Percentiles rank a stretch among this genome's conserved stretches.
Evolutionary conservation across 495 filamentous ascomycete species (phyloP).

Genomic region (Tuber magnatum): DNA sequence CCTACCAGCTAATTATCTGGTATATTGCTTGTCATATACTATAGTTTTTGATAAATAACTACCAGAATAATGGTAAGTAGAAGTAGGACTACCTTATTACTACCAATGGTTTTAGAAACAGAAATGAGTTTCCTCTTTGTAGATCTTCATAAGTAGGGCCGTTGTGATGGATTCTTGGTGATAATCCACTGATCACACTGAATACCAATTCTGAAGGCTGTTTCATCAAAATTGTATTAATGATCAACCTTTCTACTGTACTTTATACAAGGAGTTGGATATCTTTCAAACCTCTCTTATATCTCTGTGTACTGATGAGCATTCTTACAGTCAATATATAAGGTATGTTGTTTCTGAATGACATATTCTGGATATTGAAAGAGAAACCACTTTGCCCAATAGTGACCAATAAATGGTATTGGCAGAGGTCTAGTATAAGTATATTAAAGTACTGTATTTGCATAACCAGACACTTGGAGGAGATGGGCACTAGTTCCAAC

Average conservation of each 20-base stretch:
- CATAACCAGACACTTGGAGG: slow-evolving; percentile 17
- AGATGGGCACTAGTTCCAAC: no score
- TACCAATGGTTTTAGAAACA: slow-evolving; percentile 20
- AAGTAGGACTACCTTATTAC: slow-evolving; percentile 15
- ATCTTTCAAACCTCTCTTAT: slow-evolving; percentile 26
- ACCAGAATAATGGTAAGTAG: slow-evolving; percentile 23
- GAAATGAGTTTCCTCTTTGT: slow-evolving; percentile 22
- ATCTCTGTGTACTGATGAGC: slow-evolving; percentile 21
- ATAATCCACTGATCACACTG: slow-evolving; percentile 34
- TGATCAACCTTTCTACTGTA: slow-evolving; percentile 21
- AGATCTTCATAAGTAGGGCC: slow-evolving; percentile 9
- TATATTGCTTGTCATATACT: slow-evolving; percentile 3
- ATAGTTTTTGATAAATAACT: slow-evolving; percentile 4
- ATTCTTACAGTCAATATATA: slow-evolving; percentile 3
- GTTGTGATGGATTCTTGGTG: slow-evolving; percentile 14
- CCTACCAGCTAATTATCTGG: slow-evolving; percentile 1
- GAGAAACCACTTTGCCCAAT: slow-evolving; percentile 33
- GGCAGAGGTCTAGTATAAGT: neutral
- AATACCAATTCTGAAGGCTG: slow-evolving; percentile 36
- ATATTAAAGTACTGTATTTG: slow-evolving; percentile 17
- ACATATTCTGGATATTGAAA: slow-evolving; percentile 28
- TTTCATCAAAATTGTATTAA: slow-evolving; percentile 39
- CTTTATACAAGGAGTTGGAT: slow-evolving; percentile 1
- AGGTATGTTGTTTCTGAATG: slow-evolving; percentile 14
- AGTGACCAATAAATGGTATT: slow-evolving; percentile 6